Percentiles rank a stretch among this genome's conserved stretches.
Evolutionary conservation across 2,329 filamentous ascomycete species (phyloP).

Genomic region (Colletotrichum melonis): DNA sequence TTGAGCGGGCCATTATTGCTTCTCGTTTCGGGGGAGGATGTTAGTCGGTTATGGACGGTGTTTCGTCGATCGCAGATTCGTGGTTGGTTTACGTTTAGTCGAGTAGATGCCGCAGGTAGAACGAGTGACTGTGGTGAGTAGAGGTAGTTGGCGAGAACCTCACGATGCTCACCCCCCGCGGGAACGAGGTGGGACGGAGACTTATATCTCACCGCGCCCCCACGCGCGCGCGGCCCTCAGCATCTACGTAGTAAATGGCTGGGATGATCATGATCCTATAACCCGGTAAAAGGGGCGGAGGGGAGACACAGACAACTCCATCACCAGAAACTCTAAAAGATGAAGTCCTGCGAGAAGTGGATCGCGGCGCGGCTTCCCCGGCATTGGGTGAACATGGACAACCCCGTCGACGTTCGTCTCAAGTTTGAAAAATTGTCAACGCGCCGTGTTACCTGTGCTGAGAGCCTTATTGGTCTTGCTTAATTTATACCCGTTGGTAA

Average conservation of each 20-base stretch:
- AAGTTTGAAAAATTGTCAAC: background rate
- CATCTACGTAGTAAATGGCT: too few relatives aligned
- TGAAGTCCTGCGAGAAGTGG: slow-evolving; percentile 12
- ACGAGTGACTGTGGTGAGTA: slow-evolving; percentile 5
- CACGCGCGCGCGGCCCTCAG: too few relatives aligned
- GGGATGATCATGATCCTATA: background rate
- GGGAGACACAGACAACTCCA: background rate
- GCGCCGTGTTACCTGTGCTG: too few relatives aligned
- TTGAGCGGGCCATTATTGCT: slow-evolving; percentile 1
- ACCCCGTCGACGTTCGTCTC: background rate
- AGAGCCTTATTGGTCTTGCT: too few relatives aligned
- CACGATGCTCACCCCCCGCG: too few relatives aligned
- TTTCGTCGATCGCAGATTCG: background rate
- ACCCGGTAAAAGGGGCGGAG: background rate
- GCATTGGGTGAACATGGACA: background rate
- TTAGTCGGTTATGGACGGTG: too few relatives aligned
- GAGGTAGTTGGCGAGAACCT: background rate
- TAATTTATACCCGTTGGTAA: background rate
- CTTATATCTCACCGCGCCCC: background rate
- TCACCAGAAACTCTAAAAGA: background rate
- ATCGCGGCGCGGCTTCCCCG: slow-evolving; percentile 9
- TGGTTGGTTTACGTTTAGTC: background rate
- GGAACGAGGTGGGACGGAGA: background rate
- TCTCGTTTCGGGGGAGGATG: background rate
- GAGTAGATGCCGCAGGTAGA: background rate